These are phyloP conservation scores for Xerocomellus intermedius DNA, from an alignment of 768 basidiomycete genomes.

Conservation along the genomic window DNA sequence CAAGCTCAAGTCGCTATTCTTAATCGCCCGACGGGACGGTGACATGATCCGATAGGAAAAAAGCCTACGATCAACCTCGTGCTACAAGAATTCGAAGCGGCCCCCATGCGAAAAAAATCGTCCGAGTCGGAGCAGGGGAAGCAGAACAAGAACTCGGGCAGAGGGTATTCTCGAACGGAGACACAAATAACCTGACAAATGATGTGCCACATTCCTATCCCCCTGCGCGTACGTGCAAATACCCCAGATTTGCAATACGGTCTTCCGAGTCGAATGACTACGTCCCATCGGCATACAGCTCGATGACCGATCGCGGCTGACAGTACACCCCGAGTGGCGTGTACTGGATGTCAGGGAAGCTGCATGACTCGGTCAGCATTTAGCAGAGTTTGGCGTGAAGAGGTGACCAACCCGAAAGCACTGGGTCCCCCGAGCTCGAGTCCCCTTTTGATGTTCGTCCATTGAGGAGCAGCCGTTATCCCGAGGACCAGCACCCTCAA, in stretches of 20 bases:
- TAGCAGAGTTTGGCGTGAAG: not conserved
- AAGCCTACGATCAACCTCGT: not conserved
- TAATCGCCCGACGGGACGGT: not conserved
- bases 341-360: constrained; percentile 35
- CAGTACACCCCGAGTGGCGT: constrained; percentile 40
- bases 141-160: not conserved
- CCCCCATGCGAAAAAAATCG: not conserved
- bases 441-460: constrained; percentile 50
- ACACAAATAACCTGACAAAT: not conserved
- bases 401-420: constrained; percentile 47
- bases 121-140: not conserved
- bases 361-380: constrained; percentile 11
- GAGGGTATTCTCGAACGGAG: constrained; percentile 3
- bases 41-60: not conserved
- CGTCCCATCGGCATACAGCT: constrained; percentile 33
- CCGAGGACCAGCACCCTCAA: constrained; percentile 54
- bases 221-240: not conserved
- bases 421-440: constrained; percentile 50
- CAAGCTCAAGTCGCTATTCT: not conserved
- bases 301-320: constrained; percentile 47
- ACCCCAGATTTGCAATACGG: constrained; percentile 6
- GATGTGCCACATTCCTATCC: not conserved
- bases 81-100: not conserved
- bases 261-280: constrained; percentile 3
- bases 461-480: constrained; percentile 50